These are phyloP conservation scores for Starmera caribaea DNA, from an alignment of 805 yeast genomes.

Conservation along the genomic window DNA sequence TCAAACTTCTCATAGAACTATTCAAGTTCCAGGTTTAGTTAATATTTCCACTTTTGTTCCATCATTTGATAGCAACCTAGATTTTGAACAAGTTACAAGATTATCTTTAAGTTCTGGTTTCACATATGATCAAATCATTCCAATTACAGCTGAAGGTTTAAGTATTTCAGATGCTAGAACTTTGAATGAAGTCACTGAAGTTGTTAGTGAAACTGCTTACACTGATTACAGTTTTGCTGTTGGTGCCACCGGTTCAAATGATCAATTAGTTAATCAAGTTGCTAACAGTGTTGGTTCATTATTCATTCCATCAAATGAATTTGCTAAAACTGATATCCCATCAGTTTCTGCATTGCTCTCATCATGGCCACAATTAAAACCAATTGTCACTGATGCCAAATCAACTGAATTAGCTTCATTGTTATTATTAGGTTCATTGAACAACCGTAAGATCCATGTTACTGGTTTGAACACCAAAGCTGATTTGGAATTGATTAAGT, in stretches of 20 bases:
- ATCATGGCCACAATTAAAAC: constrained; percentile 76
- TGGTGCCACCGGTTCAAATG: constrained; percentile 71
- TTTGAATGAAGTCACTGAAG: constrained; percentile 47
- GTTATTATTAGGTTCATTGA: constrained; percentile 78
- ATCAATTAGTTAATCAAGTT: constrained; percentile 49
- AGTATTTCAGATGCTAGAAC: constrained; percentile 56
- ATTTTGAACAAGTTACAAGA: constrained; percentile 60
- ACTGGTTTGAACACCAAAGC: constrained; percentile 75
- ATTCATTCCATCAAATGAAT: constrained; percentile 71
- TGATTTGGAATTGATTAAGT: constrained; percentile 72
- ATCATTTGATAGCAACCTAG: constrained; percentile 39
- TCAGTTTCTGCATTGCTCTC: constrained; percentile 71
- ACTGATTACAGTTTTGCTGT: constrained; percentile 79
- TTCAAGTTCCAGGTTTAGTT: constrained; percentile 78
- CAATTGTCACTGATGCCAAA: constrained; percentile 85
- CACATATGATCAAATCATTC: constrained; percentile 74
- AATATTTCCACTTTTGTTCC: constrained; percentile 77
- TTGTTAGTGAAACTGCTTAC: constrained; percentile 49
- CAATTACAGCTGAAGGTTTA: constrained; percentile 55
- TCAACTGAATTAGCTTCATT: constrained; percentile 91
- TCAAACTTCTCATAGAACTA: constrained; percentile 81
- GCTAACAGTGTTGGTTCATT: constrained; percentile 65
- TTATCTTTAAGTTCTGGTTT: constrained; percentile 78
- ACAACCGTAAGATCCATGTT: constrained; percentile 76
- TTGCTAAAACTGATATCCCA: constrained; percentile 57